Base-by-base conservation (phyloP, 1,284 basidiomycete species). In the Dichomitus squalens region DNA sequence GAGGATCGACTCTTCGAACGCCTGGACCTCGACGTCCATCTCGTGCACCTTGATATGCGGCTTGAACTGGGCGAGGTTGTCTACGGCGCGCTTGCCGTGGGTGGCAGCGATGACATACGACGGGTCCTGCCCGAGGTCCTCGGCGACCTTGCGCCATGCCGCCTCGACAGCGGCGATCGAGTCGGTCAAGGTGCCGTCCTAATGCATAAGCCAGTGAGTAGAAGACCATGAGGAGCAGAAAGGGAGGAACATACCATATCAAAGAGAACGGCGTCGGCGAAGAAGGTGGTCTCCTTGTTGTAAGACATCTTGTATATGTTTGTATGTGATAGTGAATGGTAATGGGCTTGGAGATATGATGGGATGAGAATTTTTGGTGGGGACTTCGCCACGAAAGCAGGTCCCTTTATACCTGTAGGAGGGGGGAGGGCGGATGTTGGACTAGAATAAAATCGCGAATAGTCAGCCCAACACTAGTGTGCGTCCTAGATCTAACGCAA, bases 121-220 rank as follows among this genome's bases (percentile, higher is more conserved):
- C 16, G 85, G 86, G 71, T 88, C 85, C 69, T 84, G 81, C 54
- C 84, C 85, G 46, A 89, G 81, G 70, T 89, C 86, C 47, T 76
- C 75, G 2, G 90, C 89, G 50, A 92, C 88, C 64, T 86, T 86
- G 39, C 82, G 82, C 89, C 89, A 91, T 4, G 90, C 90, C 6
- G 87, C 87, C 71, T 92, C 89, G 60, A 91, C 88, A 7, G 89
- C 88, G 23, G 84, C 76, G 68, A 90, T 90, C 29, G 87, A 89
- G 69, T 90, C 87, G 50, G 88, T 90, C 52, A 90, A 75, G 7
- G 87, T 90, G 41, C 87, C 87, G 67, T 88, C 86, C 86, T 87
- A 61, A 23, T n/a, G n/a, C 12, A 25, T 6, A 4, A 12, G 9
- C 25, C 5, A 5, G 0, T 73, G 68, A 0, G 80, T 80, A 44